Base-by-base conservation (phyloP, 1,139 yeast genomes). In the Candida tetrigidarum region DNA sequence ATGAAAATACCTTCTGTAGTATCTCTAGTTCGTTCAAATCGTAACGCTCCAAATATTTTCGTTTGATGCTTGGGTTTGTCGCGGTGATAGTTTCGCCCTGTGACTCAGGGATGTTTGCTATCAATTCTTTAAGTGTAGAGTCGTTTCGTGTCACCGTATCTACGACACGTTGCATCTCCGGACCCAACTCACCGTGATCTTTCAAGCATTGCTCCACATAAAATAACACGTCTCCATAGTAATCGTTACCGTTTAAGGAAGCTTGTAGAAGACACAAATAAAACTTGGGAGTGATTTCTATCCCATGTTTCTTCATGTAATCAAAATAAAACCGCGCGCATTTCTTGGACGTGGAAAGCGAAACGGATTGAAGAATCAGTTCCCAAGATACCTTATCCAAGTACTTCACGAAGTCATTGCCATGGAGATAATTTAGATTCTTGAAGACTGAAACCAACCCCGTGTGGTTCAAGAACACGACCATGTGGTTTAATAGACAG, bases 401-500 rank as follows among this genome's bases (percentile, higher is more conserved):
- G 10, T 59, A 55, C 1, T 29, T 20, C 9, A 49, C 18, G 23
- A 61, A 53, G 4, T 48, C 38, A 0, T 54, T 44, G 37, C 67
- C 59, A 14, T 55, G 19, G 20, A 22, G 4, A 15, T 51, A 46
- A 23, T 60, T 55, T 7, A 71, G 43, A 5, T 53, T 52, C 3
- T 48, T 41, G 10, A 74, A 51, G 0, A 62, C 64, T 30, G 56
- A 51, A 0, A 61, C 59, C 2, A 64, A 51, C 0, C 71, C 76
- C 0, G 71, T 57, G 40, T 69, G 67, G 49, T 71, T 72, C 46
- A 71, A 77, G 47, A 65, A 59, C 12, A 64, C 45, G 34, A 59
- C 60, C 18, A 71, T 53, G 51, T 73, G 78, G 47, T 69, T 65
- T 20, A 74, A 53, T 5, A 72, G 40, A 49, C 78, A 71, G 50